Conservation (phyloP, 2,329 filamentous ascomycete species). For the Fusarium proliferatum region DNA sequence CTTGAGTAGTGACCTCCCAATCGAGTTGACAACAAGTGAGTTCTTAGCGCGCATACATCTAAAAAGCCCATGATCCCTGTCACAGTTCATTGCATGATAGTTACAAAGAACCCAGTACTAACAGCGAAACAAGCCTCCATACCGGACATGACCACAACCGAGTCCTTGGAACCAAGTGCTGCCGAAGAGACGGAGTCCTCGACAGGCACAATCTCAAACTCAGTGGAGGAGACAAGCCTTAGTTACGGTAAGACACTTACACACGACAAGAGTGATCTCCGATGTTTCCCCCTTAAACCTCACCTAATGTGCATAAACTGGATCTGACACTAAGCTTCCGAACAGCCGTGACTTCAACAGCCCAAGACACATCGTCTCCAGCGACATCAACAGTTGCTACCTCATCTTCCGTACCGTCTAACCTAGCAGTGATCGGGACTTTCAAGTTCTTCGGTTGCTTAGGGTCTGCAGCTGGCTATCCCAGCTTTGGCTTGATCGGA, state of each 20-base stretch:
- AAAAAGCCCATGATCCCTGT: not conserved
- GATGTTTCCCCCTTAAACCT: not conserved
- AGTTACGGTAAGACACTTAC: not conserved
- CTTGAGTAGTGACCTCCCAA: not conserved
- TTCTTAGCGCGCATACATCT: no score
- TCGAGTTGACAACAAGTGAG: not conserved
- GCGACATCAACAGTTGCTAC: not conserved
- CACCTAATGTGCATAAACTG: not conserved
- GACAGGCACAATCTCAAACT: not conserved
- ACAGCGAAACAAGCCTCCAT: not conserved
- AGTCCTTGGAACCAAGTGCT: not conserved
- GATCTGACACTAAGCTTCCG: not conserved
- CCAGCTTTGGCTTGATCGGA: not conserved
- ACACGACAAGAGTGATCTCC: not conserved
- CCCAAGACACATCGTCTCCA: not conserved
- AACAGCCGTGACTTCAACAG: not conserved
- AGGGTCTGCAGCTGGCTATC: not conserved
- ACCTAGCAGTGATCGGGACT: conserved; percentile 4
- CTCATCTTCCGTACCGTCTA: not conserved
- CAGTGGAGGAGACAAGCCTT: not conserved
- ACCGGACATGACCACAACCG: not conserved
- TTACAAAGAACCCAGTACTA: not conserved
- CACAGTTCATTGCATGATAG: not conserved
- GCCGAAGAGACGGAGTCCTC: not conserved
- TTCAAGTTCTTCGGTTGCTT: conserved; percentile 7